phyloP scores from a whole-genome alignment of 2,329 filamentous ascomycete genomes.

The Fusarium miscanthi region DNA sequence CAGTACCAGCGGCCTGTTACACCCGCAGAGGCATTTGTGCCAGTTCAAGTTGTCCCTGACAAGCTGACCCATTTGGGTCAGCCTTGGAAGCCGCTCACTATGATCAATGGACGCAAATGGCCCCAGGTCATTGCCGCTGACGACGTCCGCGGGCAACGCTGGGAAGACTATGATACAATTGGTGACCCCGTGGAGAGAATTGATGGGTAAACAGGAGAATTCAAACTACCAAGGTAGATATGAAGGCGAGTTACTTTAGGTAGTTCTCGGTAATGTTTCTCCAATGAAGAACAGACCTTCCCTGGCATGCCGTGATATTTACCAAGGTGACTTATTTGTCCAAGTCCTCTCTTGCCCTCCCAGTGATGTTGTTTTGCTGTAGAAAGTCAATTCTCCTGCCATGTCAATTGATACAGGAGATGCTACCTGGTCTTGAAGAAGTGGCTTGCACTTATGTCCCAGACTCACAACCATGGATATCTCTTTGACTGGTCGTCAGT shows the following conservation, averaged over 20 bases:
- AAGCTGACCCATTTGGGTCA: neutral
- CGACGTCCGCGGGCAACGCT: accelerated
- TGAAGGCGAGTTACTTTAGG: too few species aligned
- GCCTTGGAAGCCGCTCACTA: accelerated
- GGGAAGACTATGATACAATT: too few species aligned
- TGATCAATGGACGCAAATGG: accelerated
- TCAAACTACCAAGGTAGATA: too few species aligned
- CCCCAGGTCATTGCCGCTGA: accelerated
- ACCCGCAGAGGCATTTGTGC: accelerated
- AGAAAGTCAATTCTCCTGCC: too few species aligned
- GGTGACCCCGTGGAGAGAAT: too few species aligned
- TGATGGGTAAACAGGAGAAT: too few species aligned
- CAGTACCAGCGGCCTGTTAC: accelerated
- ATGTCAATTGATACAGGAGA: too few species aligned
- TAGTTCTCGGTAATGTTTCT: too few species aligned
- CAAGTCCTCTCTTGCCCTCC: neutral
- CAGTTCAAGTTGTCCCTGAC: neutral
- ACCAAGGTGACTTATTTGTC: neutral
- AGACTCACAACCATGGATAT: neutral
- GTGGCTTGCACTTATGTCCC: neutral
- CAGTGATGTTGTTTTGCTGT: too few species aligned
- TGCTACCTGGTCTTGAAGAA: too few species aligned
- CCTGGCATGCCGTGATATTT: neutral
- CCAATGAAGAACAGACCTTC: neutral
- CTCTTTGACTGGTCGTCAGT: too few species aligned